phyloP scores from a whole-genome alignment of 352 stramenopile genomes.

The Phytophthora pistaciae region DNA sequence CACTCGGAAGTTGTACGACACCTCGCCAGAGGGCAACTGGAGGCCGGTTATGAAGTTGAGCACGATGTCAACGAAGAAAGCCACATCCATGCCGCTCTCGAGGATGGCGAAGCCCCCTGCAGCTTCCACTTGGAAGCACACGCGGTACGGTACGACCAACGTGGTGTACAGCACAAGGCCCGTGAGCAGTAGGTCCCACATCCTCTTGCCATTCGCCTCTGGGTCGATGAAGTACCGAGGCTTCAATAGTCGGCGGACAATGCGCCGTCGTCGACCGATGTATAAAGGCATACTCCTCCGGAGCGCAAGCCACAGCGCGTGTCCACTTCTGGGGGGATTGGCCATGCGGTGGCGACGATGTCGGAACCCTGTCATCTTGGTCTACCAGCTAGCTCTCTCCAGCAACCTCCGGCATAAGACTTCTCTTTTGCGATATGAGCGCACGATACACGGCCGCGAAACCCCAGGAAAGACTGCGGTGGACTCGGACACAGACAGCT shows the following conservation, averaged over 20 bases:
- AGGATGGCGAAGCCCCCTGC: constrained; percentile 50
- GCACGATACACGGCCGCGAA: constrained; percentile 8
- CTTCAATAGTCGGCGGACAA: constrained; percentile 27
- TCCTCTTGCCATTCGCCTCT: constrained; percentile 57
- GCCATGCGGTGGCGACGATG: constrained; percentile 21
- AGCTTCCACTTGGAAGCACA: constrained; percentile 80
- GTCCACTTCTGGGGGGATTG: constrained; percentile 47
- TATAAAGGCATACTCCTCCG: constrained; percentile 66
- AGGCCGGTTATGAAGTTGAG: constrained; percentile 86
- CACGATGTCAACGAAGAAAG: constrained; percentile 79
- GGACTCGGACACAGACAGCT: constrained; percentile 21
- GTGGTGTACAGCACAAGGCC: constrained; percentile 83
- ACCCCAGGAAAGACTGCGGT: constrained; percentile 10
- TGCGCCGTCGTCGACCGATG: constrained; percentile 45
- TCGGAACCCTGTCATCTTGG: constrained; percentile 33
- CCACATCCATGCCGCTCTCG: constrained; percentile 73
- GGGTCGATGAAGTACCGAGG: constrained; percentile 74
- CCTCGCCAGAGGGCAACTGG: constrained; percentile 63
- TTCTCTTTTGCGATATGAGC: background rate
- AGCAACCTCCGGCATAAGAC: constrained; percentile 28
- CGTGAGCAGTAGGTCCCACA: constrained; percentile 76
- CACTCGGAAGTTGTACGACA: constrained; percentile 60
- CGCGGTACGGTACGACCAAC: constrained; percentile 75
- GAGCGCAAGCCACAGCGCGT: constrained; percentile 57
- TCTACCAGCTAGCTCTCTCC: constrained; percentile 5